phyloP scores from a whole-genome alignment of 176 grass and related monocot genomes.

The Elaeis guineensis region DNA sequence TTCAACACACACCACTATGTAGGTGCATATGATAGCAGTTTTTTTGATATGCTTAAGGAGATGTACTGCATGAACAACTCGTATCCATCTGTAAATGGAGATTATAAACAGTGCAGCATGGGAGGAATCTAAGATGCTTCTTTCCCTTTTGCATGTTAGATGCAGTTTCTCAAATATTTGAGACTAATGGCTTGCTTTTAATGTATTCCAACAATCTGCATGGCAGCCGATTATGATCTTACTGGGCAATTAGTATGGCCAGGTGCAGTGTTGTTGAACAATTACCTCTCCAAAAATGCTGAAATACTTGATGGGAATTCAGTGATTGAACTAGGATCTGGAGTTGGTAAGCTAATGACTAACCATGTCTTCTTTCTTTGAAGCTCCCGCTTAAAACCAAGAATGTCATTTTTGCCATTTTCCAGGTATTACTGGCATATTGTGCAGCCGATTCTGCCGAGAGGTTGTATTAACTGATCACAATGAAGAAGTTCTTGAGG shows the following conservation, averaged over 20 bases:
- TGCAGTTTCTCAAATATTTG: no score
- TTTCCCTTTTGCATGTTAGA: no score
- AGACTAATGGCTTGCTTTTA: neutral
- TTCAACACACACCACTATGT: no score
- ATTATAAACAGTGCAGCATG: no score
- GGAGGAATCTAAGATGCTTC: no score
- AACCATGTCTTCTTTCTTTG: conserved; percentile 12
- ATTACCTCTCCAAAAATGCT: conserved; percentile 70
- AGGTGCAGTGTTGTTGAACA: conserved; percentile 84
- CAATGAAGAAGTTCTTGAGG: conserved; percentile 96
- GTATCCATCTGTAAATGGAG: no score
- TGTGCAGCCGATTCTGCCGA: conserved; percentile 73
- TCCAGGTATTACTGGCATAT: conserved; percentile 78
- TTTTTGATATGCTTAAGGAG: no score
- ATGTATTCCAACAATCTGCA: conserved; percentile 12
- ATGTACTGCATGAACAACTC: no score
- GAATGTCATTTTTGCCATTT: conserved; percentile 27
- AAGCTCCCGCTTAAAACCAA: conserved; percentile 15
- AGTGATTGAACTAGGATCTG: conserved; percentile 80
- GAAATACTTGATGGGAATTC: conserved; percentile 54
- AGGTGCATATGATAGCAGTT: no score
- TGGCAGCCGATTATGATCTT: conserved; percentile 94
- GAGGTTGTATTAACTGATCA: conserved; percentile 75
- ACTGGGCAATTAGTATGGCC: conserved; percentile 95
- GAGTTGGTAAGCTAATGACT: conserved; percentile 57